Conservation (phyloP, 1,284 basidiomycete genomes). For the Tilletia caries region DNA sequence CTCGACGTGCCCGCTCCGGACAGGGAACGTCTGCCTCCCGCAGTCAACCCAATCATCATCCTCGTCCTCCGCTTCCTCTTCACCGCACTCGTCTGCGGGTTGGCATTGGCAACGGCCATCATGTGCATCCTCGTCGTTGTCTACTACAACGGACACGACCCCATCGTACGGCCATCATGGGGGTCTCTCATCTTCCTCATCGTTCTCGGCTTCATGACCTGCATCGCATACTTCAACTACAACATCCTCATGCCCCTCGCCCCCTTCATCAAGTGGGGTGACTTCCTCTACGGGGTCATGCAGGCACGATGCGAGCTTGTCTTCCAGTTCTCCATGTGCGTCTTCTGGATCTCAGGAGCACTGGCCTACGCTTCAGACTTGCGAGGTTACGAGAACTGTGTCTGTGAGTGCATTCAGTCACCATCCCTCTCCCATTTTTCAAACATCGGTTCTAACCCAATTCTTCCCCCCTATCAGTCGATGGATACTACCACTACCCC, state of each 20-base stretch:
- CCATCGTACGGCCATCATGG: conserved; percentile 54
- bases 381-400: conserved; percentile 53
- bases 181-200: conserved; percentile 54
- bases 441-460: background rate
- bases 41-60: conserved; percentile 46
- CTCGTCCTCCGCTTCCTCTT: conserved; percentile 46
- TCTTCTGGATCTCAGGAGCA: conserved; percentile 54
- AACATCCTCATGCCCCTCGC: conserved; percentile 52
- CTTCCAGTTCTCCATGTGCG: conserved; percentile 50
- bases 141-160: conserved; percentile 53
- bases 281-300: conserved; percentile 48
- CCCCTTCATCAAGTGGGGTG: conserved; percentile 50
- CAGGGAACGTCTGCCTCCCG: conserved; percentile 25
- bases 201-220: conserved; percentile 52
- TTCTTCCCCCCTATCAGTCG: conserved; percentile 24
- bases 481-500: conserved; percentile 55
- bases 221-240: conserved; percentile 53
- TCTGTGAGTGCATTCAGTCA: conserved; percentile 19
- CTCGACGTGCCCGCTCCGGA: conserved; percentile 34
- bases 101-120: conserved; percentile 45
- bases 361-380: conserved; percentile 53
- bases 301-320: conserved; percentile 53
- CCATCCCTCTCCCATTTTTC: background rate
- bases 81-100: conserved; percentile 43
- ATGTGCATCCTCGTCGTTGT: conserved; percentile 47